Percentiles rank a stretch among this genome's conserved stretches.
These are phyloP conservation scores for Rhizopogon salebrosus DNA, from an alignment of 768 basidiomycete genomes.

Conservation along the genomic window DNA sequence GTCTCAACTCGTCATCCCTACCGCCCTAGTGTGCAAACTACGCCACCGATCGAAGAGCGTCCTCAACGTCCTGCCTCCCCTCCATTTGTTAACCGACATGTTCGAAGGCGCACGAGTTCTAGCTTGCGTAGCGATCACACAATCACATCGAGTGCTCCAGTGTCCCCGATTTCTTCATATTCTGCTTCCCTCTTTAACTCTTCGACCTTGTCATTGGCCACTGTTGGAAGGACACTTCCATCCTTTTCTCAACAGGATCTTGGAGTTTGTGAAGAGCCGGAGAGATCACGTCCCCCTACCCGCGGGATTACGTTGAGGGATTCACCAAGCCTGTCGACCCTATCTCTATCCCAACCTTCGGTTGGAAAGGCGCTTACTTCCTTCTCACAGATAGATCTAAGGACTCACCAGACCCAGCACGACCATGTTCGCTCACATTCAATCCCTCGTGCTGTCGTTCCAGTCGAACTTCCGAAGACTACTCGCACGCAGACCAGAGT, in stretches of 20 bases:
- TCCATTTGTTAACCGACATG: slow-evolving; percentile 27
- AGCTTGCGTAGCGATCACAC: slow-evolving; percentile 23
- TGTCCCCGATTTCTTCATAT: slow-evolving; percentile 24
- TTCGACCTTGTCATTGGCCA: slow-evolving; percentile 17
- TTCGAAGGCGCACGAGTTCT: slow-evolving; percentile 29
- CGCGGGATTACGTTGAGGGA: slow-evolving; percentile 10
- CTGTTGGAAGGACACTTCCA: slow-evolving; percentile 6
- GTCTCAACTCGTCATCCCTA: neutral
- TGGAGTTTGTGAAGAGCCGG: slow-evolving; percentile 14
- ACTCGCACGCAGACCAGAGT: slow-evolving; percentile 1
- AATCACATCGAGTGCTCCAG: slow-evolving; percentile 26
- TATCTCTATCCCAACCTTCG: neutral
- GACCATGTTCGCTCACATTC: neutral
- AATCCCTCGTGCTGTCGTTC: neutral
- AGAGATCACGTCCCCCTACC: slow-evolving; percentile 16
- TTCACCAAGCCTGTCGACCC: neutral
- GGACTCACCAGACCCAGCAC: neutral
- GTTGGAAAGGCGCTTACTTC: neutral
- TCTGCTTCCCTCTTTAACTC: slow-evolving; percentile 23
- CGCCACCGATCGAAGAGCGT: neutral
- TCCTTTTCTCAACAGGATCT: slow-evolving; percentile 7
- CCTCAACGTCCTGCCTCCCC: slow-evolving; percentile 24
- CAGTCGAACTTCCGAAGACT: neutral
- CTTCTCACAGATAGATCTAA: neutral
- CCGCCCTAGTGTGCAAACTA: neutral